These are phyloP conservation scores for Baudoinia panamericana DNA, from an alignment of 495 filamentous ascomycete species.

Conservation along the genomic window DNA sequence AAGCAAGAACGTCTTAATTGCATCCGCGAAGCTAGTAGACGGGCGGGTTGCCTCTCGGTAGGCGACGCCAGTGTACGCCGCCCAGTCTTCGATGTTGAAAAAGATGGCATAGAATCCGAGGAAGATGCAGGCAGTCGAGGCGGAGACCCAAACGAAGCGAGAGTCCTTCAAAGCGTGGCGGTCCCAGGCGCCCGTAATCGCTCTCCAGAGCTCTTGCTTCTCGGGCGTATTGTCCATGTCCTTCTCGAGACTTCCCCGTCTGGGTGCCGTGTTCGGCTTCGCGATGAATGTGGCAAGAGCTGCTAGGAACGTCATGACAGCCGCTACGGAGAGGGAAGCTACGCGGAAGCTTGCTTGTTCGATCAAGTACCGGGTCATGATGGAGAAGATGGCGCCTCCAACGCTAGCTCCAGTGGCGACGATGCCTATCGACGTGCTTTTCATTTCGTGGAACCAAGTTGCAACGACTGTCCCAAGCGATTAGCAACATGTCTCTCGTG, in stretches of 20 bases:
- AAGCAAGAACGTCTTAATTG: constrained; percentile 32
- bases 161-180: constrained; percentile 25
- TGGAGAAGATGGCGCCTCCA: constrained; percentile 25
- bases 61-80: constrained; percentile 27
- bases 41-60: constrained; percentile 16
- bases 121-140: constrained; percentile 29
- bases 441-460: constrained; percentile 32
- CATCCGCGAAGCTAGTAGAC: constrained; percentile 12
- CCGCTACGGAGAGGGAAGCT: constrained; percentile 24
- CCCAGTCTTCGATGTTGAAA: constrained; percentile 38
- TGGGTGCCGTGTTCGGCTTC: constrained; percentile 26
- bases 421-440: constrained; percentile 32
- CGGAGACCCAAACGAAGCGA: constrained; percentile 27
- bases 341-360: constrained; percentile 26
- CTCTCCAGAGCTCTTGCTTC: too few relatives aligned
- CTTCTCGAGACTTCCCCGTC: too few relatives aligned
- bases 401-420: constrained; percentile 33
- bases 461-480: constrained; percentile 24
- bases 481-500: constrained; percentile 1
- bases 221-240: constrained; percentile 11
- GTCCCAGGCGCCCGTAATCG: constrained; percentile 26
- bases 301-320: constrained; percentile 23
- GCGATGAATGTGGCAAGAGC: constrained; percentile 28
- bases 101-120: constrained; percentile 35
- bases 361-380: constrained; percentile 29